Conservation (phyloP, 2,329 filamentous ascomycete genomes). For the Dothideomycetes sp. region DNA sequence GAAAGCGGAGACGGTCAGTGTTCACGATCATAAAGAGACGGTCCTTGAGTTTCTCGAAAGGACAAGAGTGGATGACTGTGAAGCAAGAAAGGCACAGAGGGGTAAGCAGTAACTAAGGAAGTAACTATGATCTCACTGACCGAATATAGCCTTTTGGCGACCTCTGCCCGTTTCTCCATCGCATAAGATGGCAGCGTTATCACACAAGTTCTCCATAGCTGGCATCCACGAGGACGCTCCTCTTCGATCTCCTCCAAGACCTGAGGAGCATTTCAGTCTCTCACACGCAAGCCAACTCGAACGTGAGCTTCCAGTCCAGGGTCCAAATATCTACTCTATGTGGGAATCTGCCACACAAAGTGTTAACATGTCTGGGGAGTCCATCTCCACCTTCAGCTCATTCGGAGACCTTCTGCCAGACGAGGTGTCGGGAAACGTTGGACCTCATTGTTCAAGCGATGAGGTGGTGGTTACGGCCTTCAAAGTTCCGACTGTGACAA, state of each 20-base stretch:
- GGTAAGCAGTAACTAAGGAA: conserved; percentile 12
- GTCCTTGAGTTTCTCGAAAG: conserved; percentile 23
- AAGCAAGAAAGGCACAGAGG: conserved; percentile 17
- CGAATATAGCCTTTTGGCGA: conserved; percentile 14
- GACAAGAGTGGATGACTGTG: conserved; percentile 15
- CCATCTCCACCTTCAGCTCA: conserved; percentile 23
- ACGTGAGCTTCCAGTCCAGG: background rate
- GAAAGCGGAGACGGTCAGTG: background rate
- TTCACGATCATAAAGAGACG: conserved; percentile 16
- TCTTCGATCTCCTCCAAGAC: conserved; percentile 19
- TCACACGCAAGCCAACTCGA: conserved; percentile 7
- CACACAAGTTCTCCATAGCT: conserved; percentile 23
- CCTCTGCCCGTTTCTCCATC: conserved; percentile 25
- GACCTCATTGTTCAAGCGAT: no score
- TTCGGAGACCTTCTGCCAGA: conserved; percentile 22
- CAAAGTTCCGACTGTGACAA: background rate
- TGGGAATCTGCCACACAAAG: background rate
- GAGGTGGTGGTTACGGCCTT: background rate
- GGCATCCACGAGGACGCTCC: conserved; percentile 19
- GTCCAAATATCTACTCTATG: background rate
- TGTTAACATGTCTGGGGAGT: background rate
- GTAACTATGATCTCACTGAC: conserved; percentile 10
- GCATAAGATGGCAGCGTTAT: conserved; percentile 26
- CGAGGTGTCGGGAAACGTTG: conserved; percentile 9
- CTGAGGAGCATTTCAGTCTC: conserved; percentile 4